Evolutionary conservation across 140 eudicot species (phyloP).

Genomic region (Senecio squalidus): DNA sequence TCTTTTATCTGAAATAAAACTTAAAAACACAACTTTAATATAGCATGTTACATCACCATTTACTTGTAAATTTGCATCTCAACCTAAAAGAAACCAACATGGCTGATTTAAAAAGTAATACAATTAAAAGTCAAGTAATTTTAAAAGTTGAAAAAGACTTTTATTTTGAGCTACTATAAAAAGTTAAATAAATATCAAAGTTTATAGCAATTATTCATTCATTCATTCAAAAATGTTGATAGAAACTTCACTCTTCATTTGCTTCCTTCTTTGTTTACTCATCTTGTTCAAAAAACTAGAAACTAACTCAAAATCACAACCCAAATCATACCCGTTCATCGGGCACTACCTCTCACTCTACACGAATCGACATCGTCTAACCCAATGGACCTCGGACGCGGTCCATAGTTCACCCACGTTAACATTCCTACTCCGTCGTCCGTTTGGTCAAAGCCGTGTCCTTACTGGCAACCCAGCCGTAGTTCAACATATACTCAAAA

Average conservation of each 20-base stretch:
- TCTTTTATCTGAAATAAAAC: too few relatives aligned
- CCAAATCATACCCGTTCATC: conserved; percentile 29
- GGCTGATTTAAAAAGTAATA: too few relatives aligned
- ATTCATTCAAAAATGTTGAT: not conserved
- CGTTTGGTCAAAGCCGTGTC: conserved; percentile 21
- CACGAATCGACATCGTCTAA: conserved; percentile 20
- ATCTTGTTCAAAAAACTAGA: not conserved
- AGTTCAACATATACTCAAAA: conserved; percentile 35
- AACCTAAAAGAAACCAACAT: too few relatives aligned
- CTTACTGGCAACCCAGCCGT: conserved; percentile 30
- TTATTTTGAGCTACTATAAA: too few relatives aligned
- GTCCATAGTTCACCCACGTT: conserved; percentile 22
- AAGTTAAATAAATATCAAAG: too few relatives aligned
- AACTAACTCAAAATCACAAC: not conserved
- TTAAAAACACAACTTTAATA: too few relatives aligned
- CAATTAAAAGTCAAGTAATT: too few relatives aligned
- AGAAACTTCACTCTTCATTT: not conserved
- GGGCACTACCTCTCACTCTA: conserved; percentile 22
- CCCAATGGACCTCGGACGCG: conserved; percentile 24
- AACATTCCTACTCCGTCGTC: conserved; percentile 23
- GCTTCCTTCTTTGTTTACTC: not conserved
- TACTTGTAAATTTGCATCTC: too few relatives aligned
- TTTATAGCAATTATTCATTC: not conserved
- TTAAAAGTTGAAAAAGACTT: too few relatives aligned
- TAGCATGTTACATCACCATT: too few relatives aligned